These are phyloP conservation scores for Mimosa bimucronata DNA, from an alignment of 306 rosid genomes.

Conservation along the genomic window DNA sequence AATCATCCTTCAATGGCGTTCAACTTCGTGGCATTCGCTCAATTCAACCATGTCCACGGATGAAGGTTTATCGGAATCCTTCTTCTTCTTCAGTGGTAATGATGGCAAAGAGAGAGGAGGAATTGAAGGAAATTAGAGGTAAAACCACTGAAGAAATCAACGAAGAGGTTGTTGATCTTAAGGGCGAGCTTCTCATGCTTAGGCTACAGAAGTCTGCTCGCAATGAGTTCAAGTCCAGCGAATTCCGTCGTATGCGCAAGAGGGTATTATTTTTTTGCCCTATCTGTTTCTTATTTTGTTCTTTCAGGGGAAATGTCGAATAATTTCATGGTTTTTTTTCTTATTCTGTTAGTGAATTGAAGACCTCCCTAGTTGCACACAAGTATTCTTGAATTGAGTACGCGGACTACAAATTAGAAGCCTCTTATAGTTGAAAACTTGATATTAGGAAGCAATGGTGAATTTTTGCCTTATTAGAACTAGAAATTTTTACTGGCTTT, in stretches of 20 bases:
- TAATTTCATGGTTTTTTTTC: background rate
- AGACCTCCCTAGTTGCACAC: background rate
- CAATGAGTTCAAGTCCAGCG: slow-evolving; percentile 84
- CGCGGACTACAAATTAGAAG: background rate
- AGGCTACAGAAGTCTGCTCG: slow-evolving; percentile 81
- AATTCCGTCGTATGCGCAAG: slow-evolving; percentile 85
- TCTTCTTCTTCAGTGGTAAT: slow-evolving; percentile 60
- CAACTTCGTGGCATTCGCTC: slow-evolving; percentile 45
- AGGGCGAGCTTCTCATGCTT: slow-evolving; percentile 94
- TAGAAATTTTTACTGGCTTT: background rate
- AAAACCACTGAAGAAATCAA: slow-evolving; percentile 74
- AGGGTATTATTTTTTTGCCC: slow-evolving; percentile 49
- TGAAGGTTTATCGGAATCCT: slow-evolving; percentile 35
- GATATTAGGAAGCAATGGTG: slow-evolving; percentile 17
- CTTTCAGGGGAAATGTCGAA: background rate
- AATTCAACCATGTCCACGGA: slow-evolving; percentile 37
- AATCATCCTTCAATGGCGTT: slow-evolving; percentile 54
- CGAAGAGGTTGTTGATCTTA: slow-evolving; percentile 82
- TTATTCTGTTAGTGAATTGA: background rate
- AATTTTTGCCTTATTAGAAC: background rate
- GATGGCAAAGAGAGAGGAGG: slow-evolving; percentile 86
- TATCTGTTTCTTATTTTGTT: background rate
- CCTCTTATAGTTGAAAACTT: background rate
- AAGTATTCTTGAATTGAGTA: background rate
- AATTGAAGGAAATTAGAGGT: slow-evolving; percentile 71